Evolutionary conservation across 169 alveolate genomes (phyloP).

Genomic region (Plasmodium fragile): DNA sequence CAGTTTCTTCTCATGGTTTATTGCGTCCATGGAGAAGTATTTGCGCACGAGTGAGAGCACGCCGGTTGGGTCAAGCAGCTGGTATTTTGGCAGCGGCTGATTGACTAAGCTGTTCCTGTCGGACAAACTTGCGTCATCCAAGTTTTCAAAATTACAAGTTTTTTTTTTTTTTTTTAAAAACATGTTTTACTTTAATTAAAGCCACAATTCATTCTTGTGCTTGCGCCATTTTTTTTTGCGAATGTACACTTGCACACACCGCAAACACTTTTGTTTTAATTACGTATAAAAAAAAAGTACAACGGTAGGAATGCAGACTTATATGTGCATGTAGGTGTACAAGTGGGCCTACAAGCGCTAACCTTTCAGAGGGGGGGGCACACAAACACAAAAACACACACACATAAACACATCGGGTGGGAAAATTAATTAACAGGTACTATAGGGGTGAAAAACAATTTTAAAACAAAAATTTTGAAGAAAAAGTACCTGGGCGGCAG

Average conservation of each 20-base stretch:
- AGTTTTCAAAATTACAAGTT: neutral
- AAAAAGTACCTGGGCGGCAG: neutral
- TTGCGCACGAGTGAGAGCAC: constrained; percentile 4
- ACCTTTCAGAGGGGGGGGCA: neutral
- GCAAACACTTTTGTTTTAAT: neutral
- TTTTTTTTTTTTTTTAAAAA: neutral
- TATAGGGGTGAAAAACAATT: neutral
- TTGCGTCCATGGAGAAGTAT: constrained; percentile 40
- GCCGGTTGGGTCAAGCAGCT: neutral
- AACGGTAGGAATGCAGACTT: neutral
- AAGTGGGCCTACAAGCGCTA: neutral
- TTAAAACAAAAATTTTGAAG: neutral
- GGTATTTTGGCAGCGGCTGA: no score
- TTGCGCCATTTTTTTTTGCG: neutral
- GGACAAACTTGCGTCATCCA: neutral
- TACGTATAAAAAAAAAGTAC: neutral
- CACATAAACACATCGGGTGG: neutral
- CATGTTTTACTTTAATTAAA: constrained; percentile 1
- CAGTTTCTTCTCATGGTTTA: constrained; percentile 51
- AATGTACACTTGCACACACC: neutral
- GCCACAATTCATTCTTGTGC: neutral
- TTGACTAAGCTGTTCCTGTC: neutral
- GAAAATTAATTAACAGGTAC: neutral
- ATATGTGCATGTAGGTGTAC: neutral
- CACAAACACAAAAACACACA: neutral